Evolutionary conservation across 2,329 filamentous ascomycete genomes (phyloP), one percentile per base, ranked within the genome.

Genomic region (Aspergillus sp.): DNA sequence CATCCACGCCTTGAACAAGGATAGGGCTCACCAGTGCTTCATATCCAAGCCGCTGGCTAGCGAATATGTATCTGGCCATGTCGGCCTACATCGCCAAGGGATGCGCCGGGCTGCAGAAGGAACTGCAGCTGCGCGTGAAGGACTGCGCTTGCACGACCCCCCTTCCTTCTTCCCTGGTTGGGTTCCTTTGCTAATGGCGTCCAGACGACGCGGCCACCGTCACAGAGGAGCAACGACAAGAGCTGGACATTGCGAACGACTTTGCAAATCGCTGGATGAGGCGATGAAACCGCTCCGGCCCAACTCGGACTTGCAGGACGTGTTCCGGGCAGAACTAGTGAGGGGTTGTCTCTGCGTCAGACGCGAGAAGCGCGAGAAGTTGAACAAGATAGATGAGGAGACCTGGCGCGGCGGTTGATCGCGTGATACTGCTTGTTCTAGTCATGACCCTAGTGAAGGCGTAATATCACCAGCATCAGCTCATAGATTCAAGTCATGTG

Each of bases 11-110:
- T n/a, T n/a, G n/a, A n/a, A n/a, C n/a, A n/a, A n/a, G n/a, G n/a
- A n/a, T n/a, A n/a, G n/a, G n/a, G n/a, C n/a, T n/a, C n/a, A n/a
- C n/a, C n/a, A n/a, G n/a, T n/a, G n/a, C n/a, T n/a, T n/a, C n/a
- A n/a, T n/a, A n/a, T n/a, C n/a, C n/a, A 87, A 90, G 64, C 84
- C 81, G 50, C 64, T 93, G n/a, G 90, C 71, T 91, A 16, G 88
- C 89, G 3, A 95, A 95, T 64, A 82, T 86, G 49, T 95, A 94
- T 65, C 70, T 95, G 1, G 87, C 82, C 0, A 68, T 88, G 16
- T 78, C 81, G 0, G 84, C 83, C 0, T 65, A 91, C 0, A 64
- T 91, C 0, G 78, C 77, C 0, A 82, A 82, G 0, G 88, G 88
- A 0, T 70, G 81, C 0, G 56, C 78, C 1, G 88, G 88, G 0